Conservation (phyloP, 495 filamentous ascomycete genomes). For the Aspergillus cristatus region DNA sequence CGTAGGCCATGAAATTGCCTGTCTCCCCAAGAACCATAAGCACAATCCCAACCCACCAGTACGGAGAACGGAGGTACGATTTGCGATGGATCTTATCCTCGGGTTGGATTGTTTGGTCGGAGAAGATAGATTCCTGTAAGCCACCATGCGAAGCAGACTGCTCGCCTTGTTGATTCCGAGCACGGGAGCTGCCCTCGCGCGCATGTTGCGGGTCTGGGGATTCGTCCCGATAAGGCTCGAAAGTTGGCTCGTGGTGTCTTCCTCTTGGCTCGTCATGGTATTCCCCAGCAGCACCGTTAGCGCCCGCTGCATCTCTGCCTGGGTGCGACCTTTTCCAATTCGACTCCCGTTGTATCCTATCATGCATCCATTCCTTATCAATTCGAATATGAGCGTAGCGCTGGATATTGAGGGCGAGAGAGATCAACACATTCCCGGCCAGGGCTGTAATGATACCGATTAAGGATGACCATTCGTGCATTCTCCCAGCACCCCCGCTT, state of each 20-base stretch:
- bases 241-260: constrained; percentile 2
- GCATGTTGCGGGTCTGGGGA: constrained; percentile 1
- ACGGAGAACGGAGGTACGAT: constrained; percentile 80
- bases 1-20: constrained; percentile 95
- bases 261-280: constrained; percentile 13
- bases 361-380: constrained; percentile 48
- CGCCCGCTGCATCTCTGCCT: constrained; percentile 8
- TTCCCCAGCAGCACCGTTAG: constrained; percentile 28
- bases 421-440: constrained; percentile 84
- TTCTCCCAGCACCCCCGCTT: constrained; percentile 28
- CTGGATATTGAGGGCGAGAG: constrained; percentile 90
- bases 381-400: constrained; percentile 89
- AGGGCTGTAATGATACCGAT: constrained; percentile 94
- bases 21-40: constrained; percentile 90
- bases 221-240: constrained; percentile 24
- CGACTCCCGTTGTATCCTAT: constrained; percentile 31
- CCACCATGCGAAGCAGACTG: constrained; percentile 11
- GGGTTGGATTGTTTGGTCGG: constrained; percentile 30
- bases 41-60: constrained; percentile 90
- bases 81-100: constrained; percentile 35
- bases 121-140: constrained; percentile 25
- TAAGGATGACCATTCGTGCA: constrained; percentile 78
- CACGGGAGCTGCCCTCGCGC: constrained; percentile 4
- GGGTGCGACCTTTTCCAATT: constrained; percentile 18
- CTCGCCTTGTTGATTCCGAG: constrained; percentile 5